These are phyloP conservation scores for Lolium multiflorum DNA, from an alignment of 176 grass and related monocot genomes.

Conservation along the genomic window DNA sequence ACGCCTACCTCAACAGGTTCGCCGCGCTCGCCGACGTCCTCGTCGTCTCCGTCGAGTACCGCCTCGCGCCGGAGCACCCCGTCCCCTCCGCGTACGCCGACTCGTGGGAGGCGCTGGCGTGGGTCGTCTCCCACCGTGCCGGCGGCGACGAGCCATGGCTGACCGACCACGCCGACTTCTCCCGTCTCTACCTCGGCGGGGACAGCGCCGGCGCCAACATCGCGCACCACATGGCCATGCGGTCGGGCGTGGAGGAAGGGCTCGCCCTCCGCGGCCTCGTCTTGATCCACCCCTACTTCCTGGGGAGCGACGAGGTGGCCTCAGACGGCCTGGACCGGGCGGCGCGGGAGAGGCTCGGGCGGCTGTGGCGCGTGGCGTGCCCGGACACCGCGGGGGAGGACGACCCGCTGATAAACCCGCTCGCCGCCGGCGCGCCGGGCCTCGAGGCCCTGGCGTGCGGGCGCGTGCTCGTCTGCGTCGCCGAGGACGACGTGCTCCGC, in stretches of 20 bases:
- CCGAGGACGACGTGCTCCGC: not conserved
- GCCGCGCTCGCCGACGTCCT: constrained; percentile 37
- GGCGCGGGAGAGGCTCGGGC: not conserved
- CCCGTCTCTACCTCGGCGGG: constrained; percentile 67
- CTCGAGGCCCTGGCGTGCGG: not conserved
- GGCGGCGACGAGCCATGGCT: constrained; percentile 43
- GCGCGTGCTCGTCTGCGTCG: not conserved
- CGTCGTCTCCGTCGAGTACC: constrained; percentile 78
- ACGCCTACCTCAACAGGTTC: constrained; percentile 57
- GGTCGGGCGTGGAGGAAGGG: constrained; percentile 35
- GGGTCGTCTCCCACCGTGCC: constrained; percentile 54
- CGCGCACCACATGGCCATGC: constrained; percentile 77
- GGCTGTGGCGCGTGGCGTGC: not conserved
- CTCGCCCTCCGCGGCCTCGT: not conserved
- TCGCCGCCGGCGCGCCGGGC: not conserved
- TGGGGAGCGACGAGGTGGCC: not conserved
- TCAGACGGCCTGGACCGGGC: not conserved
- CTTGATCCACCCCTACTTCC: not conserved
- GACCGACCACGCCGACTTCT: constrained; percentile 54
- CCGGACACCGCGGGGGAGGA: not conserved
- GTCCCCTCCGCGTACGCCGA: constrained; percentile 61
- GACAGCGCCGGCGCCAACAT: constrained; percentile 89
- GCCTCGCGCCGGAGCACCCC: constrained; percentile 81
- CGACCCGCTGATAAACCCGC: not conserved
- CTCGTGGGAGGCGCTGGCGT: constrained; percentile 64